Base-by-base conservation (phyloP, 225 moss, liverwort and hornwort species). In the Bryum argenteum region DNA sequence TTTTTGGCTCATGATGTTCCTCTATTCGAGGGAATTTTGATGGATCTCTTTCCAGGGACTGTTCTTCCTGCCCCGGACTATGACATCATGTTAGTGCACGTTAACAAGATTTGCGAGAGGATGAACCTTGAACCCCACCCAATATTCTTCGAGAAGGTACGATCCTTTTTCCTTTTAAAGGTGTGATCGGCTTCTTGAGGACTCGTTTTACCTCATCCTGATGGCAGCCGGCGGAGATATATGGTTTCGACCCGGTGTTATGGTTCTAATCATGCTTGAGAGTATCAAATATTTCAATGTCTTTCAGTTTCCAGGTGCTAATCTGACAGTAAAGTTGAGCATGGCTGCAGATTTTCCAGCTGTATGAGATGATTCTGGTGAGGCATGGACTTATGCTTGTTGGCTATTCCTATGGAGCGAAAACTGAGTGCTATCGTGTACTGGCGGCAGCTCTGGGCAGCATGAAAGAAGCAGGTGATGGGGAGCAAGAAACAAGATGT, bases 341-440 rank as follows among this genome's bases (percentile, higher is more conserved):
- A 10, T 54, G 33, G 9, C 62, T 57, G 42, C 82, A 90, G 90
- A 87, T 87, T 60, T 90, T 78, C 33, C 87, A 87, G 61, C 52
- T 90, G 26, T 90, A 90, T 70, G 87, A 90, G 79, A 90, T 90
- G 90, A 90, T 90, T 78, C 53, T 90, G 69, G 87, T 90, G 70
- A 82, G 90, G 65, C 90, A 90, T 75, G 90, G 90, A 38, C 77
- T 90, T 22, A 90, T 90, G 90, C 87, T 90, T 33, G 90, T 90
- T 8, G 87, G 90, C 23, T 90, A 83, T 59, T 87, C 90, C 6
- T 90, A 87, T 23, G 90, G 90, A n/a, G 90, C 90, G 69, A 90
- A 87, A 67, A 87, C 84, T 18, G 89, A 89, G 73, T 83, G 79
- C 63, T 90, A 90, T 57, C 78, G 87, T 63, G 71, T 87, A 58